These are phyloP conservation scores for Ceratocystis diversiconidia DNA, from an alignment of 2,329 filamentous ascomycete genomes.

Conservation along the genomic window DNA sequence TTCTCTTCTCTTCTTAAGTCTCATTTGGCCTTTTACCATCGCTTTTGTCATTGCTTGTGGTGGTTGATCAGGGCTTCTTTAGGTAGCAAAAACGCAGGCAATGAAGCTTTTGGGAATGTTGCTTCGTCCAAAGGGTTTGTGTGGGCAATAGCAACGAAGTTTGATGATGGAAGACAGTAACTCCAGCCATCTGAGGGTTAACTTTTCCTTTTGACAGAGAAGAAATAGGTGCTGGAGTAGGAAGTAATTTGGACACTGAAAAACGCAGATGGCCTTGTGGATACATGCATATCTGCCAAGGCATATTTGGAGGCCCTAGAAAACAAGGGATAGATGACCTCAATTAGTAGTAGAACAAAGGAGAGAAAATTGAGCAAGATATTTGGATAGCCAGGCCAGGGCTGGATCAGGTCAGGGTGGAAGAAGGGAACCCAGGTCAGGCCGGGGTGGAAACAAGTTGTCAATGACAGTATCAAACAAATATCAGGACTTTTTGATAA, in stretches of 20 bases:
- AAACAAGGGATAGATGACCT: neutral
- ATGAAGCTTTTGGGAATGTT: neutral
- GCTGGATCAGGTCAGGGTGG: neutral
- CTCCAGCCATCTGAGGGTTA: neutral
- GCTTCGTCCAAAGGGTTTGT: neutral
- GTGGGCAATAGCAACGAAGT: neutral
- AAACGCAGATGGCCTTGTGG: neutral
- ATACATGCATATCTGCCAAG: no score
- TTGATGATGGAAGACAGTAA: neutral
- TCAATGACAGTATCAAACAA: neutral
- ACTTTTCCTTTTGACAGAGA: neutral
- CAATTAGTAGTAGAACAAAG: neutral
- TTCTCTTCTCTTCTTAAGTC: neutral
- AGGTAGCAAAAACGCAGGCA: neutral
- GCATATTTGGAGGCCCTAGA: no score
- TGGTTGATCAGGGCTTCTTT: neutral
- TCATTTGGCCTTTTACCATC: neutral
- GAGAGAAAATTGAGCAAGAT: neutral
- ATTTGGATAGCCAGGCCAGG: neutral
- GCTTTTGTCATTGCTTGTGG: neutral
- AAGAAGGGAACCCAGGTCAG: neutral
- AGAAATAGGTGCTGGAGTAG: neutral
- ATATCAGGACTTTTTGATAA: neutral
- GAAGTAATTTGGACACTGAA: neutral
- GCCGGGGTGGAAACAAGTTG: neutral